phyloP scores from a whole-genome alignment of 1,284 basidiomycete species.

The Mycosarcoma maydis region DNA sequence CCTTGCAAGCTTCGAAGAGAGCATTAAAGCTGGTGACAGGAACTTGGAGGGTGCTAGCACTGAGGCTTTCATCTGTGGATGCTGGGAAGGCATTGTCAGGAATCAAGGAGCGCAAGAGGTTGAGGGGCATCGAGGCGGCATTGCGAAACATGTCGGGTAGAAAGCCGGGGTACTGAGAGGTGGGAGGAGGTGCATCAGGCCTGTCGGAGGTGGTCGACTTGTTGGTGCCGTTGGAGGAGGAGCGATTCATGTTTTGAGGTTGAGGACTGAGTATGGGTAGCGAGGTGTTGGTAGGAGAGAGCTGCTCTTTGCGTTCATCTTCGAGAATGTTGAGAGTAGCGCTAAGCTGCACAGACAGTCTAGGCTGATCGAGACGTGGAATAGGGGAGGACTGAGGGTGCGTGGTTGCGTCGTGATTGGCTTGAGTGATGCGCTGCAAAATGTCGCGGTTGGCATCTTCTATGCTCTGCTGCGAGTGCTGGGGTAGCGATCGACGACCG shows the following conservation, averaged over 20 bases:
- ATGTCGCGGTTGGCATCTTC: slow-evolving; percentile 36
- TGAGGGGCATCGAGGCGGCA: slow-evolving; percentile 37
- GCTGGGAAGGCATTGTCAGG: slow-evolving; percentile 44
- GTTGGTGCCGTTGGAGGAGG: slow-evolving; percentile 24
- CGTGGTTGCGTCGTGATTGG: slow-evolving; percentile 19
- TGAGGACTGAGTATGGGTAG: slow-evolving; percentile 19
- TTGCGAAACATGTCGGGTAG: slow-evolving; percentile 38
- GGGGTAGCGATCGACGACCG: slow-evolving; percentile 22
- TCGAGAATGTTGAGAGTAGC: slow-evolving; percentile 24
- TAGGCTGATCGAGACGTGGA: slow-evolving; percentile 12
- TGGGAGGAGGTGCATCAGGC: not conserved
- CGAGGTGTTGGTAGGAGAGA: slow-evolving; percentile 22
- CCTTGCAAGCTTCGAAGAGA: slow-evolving; percentile 48
- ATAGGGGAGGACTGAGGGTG: not conserved
- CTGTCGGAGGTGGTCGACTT: slow-evolving; percentile 26
- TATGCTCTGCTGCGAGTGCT: slow-evolving; percentile 34
- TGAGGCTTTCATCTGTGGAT: slow-evolving; percentile 42
- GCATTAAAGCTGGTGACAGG: slow-evolving; percentile 55
- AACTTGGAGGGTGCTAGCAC: slow-evolving; percentile 48
- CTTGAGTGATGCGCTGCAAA: slow-evolving; percentile 29
- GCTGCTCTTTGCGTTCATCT: slow-evolving; percentile 20
- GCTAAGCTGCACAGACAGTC: slow-evolving; percentile 20
- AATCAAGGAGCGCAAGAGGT: slow-evolving; percentile 41
- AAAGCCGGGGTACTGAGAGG: slow-evolving; percentile 6
- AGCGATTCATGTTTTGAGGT: slow-evolving; percentile 20